Evolutionary conservation across 371 early-diverging fungal species (phyloP), one percentile per base, ranked within the genome.

Genomic region (Syncephalastrum sp.): DNA sequence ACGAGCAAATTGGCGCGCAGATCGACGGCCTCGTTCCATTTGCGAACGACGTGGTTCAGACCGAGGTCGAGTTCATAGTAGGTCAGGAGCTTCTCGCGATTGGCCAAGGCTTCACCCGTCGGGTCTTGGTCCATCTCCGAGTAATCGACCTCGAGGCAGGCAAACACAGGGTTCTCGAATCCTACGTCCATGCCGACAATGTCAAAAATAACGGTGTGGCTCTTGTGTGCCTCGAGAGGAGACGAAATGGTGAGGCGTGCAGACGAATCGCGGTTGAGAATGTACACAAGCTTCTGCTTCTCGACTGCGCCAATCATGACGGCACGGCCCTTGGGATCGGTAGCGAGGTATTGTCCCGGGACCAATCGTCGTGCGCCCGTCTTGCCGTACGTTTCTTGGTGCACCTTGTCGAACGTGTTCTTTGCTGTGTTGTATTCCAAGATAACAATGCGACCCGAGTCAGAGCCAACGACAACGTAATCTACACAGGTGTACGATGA

Each of bases 21-120:
- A 68, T 94, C 89, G 5, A 97, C 90, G 0, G 88, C 74, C 41
- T 90, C 87, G 61, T 86, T 89, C 96, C 96, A 97, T 70, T 92
- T 93, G 56, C 97, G 82, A 42, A 95, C 93, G 29, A 99, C 95
- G 68, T 97, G 98, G 72, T 99, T 99, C 42, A 99, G 83, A 42
- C 99, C 99, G 53, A 99, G 86, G 72, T 99, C 99, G 59, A 99
- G 73, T 74, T 99, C 98, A 63, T 98, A 97, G 63, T 91, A 96
- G n/a, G 89, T 91, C 64, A 98, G 69, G 60, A 83, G 74, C 78
- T 92, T 93, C 75, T 93, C 93, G 7, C 85, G 76, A 42, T 84
- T 83, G 53, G 81, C 69, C 50, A 84, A 79, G 0, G 91, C 93
- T 64, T 91, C 89, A 7, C 91, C 89, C 14, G 87, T 82, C 2